phyloP scores from a whole-genome alignment of 176 grass and related monocot genomes.

The Melocanna baccifera region DNA sequence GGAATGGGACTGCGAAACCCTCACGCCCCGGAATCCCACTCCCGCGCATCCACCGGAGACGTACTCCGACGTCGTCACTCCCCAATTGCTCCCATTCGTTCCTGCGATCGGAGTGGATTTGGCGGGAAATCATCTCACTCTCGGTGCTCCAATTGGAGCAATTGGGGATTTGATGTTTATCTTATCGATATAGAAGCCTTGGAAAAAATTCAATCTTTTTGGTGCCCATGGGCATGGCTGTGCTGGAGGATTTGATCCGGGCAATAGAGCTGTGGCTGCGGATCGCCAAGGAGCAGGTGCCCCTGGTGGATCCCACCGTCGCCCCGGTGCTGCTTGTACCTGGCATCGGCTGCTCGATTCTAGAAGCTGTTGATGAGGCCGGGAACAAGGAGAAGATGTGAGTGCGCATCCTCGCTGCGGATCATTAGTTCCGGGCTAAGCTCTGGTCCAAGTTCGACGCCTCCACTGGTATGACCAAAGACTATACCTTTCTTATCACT shows the following conservation, averaged over 20 bases:
- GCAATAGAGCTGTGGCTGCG: constrained; percentile 83
- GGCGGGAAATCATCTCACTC: not conserved
- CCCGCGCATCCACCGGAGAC: not conserved
- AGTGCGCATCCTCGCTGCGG: constrained; percentile 81
- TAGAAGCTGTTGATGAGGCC: constrained; percentile 73
- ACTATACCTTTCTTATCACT: not conserved
- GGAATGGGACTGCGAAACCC: constrained; percentile 28
- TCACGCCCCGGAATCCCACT: constrained; percentile 22
- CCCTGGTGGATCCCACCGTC: constrained; percentile 61
- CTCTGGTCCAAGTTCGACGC: constrained; percentile 90
- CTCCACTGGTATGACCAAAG: constrained; percentile 47
- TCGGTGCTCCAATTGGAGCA: not conserved
- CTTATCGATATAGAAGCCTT: not conserved
- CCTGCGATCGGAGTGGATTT: not conserved
- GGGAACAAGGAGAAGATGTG: constrained; percentile 83
- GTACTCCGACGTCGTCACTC: not conserved
- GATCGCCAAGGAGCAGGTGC: constrained; percentile 50
- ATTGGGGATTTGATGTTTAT: not conserved
- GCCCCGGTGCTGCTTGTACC: constrained; percentile 85
- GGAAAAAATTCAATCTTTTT: not conserved
- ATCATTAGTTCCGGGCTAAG: constrained; percentile 79
- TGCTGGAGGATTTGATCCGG: constrained; percentile 74
- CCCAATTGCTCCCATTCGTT: not conserved
- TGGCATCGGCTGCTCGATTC: constrained; percentile 74
- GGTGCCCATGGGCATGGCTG: constrained; percentile 41